A percentile compares a stretch with the other conserved stretches of the same genome.
These are phyloP conservation scores for Carnegiea gigantea DNA, from an alignment of 179 eudicot genomes.

Conservation along the genomic window DNA sequence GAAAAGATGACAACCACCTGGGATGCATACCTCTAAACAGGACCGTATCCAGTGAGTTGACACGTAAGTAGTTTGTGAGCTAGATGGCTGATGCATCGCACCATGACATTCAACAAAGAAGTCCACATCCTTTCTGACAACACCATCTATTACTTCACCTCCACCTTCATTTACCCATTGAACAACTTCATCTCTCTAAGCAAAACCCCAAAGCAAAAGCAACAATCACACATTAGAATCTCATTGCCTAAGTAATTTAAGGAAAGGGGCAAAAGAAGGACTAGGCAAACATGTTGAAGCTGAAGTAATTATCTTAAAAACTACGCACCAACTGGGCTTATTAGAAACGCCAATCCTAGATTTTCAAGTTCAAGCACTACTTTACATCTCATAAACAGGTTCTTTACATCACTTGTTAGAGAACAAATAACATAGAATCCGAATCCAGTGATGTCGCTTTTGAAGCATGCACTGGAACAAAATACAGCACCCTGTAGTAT, in stretches of 20 bases:
- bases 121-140: conserved; percentile 43
- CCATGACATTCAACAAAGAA: conserved; percentile 84
- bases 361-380: not conserved
- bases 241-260: not conserved
- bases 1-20: not conserved
- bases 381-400: not conserved
- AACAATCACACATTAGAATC: conserved; percentile 17
- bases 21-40: conserved; percentile 65
- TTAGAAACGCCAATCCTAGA: not conserved
- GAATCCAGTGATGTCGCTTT: not conserved
- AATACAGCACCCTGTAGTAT: not conserved
- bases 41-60: conserved; percentile 90
- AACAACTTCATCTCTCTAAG: conserved; percentile 75
- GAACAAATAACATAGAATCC: not conserved
- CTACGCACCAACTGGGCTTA: not conserved
- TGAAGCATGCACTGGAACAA: not conserved
- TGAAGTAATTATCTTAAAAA: not conserved
- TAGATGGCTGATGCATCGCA: conserved; percentile 32
- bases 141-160: conserved; percentile 58
- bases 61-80: conserved; percentile 44
- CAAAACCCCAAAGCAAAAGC: conserved; percentile 18
- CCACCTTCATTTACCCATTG: conserved; percentile 85
- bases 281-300: not conserved
- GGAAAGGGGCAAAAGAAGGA: not conserved
- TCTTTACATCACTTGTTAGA: not conserved